phyloP scores from a whole-genome alignment of 1,139 yeast species.

The Citeromyces hawaiiensis region DNA sequence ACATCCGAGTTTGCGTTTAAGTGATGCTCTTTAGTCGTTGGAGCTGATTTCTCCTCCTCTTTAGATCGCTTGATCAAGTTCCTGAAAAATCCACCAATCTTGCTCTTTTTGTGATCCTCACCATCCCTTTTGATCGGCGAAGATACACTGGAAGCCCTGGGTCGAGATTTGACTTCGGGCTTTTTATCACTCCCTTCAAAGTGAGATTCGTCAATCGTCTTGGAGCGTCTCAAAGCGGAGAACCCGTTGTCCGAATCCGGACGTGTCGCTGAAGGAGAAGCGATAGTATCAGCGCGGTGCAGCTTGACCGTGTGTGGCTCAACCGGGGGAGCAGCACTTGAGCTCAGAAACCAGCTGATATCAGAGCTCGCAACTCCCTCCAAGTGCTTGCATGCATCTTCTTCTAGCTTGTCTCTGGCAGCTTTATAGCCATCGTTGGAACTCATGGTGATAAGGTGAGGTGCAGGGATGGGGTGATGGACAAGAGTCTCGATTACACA shows the following conservation, averaged over 20 bases:
- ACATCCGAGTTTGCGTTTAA: background rate
- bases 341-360: conserved; percentile 1
- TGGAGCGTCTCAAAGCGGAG: background rate
- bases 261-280: background rate
- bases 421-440: conserved; percentile 2
- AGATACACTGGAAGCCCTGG: background rate
- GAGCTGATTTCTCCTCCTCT: background rate
- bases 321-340: background rate
- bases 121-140: background rate
- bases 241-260: background rate
- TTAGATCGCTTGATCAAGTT: background rate
- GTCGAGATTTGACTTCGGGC: background rate
- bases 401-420: conserved; percentile 4
- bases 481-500: background rate
- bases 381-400: conserved; percentile 5
- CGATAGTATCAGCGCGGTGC: background rate
- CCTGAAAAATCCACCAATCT: background rate
- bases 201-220: background rate
- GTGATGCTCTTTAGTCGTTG: background rate
- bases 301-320: background rate
- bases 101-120: background rate
- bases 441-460: background rate
- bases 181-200: background rate
- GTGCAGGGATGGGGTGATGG: conserved; percentile 1
- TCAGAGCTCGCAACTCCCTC: conserved; percentile 5